These are phyloP conservation scores for Pyricularia pennisetigena DNA, from an alignment of 2,329 filamentous ascomycete species.

Conservation along the genomic window DNA sequence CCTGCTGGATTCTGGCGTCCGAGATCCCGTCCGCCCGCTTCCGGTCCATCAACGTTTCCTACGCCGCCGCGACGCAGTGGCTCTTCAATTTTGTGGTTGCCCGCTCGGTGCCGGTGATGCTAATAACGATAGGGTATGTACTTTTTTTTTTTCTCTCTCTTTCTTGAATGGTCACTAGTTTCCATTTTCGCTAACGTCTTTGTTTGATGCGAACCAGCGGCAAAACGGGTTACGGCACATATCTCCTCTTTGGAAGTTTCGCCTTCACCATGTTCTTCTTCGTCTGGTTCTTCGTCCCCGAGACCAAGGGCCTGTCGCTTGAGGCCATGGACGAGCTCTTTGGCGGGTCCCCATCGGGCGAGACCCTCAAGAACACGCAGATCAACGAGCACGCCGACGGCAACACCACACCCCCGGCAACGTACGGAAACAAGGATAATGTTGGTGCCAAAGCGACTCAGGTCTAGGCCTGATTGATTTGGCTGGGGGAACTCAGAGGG, in stretches of 20 bases:
- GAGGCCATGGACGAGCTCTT: slow-evolving; percentile 18
- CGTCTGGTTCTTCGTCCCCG: slow-evolving; percentile 51
- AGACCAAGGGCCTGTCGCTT: slow-evolving; percentile 47
- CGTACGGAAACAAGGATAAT: too few species aligned
- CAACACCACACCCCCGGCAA: not conserved
- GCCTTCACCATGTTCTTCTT: slow-evolving; percentile 54
- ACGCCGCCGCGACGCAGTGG: slow-evolving; percentile 59
- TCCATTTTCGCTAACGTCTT: not conserved
- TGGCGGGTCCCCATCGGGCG: slow-evolving; percentile 10
- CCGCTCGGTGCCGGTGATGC: slow-evolving; percentile 52
- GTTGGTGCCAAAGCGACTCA: too few species aligned
- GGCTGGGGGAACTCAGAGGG: too few species aligned
- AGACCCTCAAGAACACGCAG: not conserved
- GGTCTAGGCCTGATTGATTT: too few species aligned
- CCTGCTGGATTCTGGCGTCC: slow-evolving; percentile 44
- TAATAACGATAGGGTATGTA: slow-evolving; percentile 21
- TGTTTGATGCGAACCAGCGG: slow-evolving; percentile 4
- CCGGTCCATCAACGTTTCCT: slow-evolving; percentile 51
- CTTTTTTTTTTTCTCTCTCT: not conserved
- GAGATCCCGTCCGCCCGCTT: slow-evolving; percentile 57
- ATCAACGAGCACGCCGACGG: not conserved
- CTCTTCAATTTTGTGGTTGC: slow-evolving; percentile 62
- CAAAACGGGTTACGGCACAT: slow-evolving; percentile 32
- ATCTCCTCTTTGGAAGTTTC: slow-evolving; percentile 55
- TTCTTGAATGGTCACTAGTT: not conserved